These are phyloP conservation scores for Mycena citricolor DNA, from an alignment of 1,284 basidiomycete genomes.

Conservation along the genomic window DNA sequence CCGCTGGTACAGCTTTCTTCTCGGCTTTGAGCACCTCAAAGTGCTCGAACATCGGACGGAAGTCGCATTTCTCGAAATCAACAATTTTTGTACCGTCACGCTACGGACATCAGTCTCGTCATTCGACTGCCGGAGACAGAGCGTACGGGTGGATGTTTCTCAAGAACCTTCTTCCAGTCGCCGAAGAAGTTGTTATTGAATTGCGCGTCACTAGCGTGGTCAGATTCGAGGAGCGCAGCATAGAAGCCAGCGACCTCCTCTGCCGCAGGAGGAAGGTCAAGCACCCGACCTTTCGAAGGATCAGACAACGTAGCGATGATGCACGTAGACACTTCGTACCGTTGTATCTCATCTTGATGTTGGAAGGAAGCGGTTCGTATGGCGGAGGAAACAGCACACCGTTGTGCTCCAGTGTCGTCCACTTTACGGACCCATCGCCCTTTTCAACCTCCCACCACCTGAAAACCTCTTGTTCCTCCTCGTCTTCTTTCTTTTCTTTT, in stretches of 20 bases:
- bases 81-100: constrained; percentile 76
- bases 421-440: constrained; percentile 81
- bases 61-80: constrained; percentile 86
- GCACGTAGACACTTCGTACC: constrained; percentile 47
- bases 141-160: constrained; percentile 85
- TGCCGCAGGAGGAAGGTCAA: constrained; percentile 81
- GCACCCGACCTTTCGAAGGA: constrained; percentile 60
- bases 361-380: constrained; percentile 82
- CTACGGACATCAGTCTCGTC: constrained; percentile 34
- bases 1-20: constrained; percentile 84
- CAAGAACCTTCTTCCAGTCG: constrained; percentile 82
- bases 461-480: constrained; percentile 71
- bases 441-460: constrained; percentile 85
- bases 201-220: constrained; percentile 85
- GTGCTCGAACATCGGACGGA: constrained; percentile 91
- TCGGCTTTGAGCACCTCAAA: constrained; percentile 91
- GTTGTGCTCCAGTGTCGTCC: constrained; percentile 91
- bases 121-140: constrained; percentile 11
- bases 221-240: constrained; percentile 89
- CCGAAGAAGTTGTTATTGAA: constrained; percentile 98
- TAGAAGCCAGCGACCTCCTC: constrained; percentile 99
- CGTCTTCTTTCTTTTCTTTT: constrained; percentile 58
- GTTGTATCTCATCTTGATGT: constrained; percentile 95
- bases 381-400: constrained; percentile 96
- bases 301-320: constrained; percentile 21